Base-by-base conservation (phyloP, 176 grass and related monocot species). In the Bothriochloa decipiens region DNA sequence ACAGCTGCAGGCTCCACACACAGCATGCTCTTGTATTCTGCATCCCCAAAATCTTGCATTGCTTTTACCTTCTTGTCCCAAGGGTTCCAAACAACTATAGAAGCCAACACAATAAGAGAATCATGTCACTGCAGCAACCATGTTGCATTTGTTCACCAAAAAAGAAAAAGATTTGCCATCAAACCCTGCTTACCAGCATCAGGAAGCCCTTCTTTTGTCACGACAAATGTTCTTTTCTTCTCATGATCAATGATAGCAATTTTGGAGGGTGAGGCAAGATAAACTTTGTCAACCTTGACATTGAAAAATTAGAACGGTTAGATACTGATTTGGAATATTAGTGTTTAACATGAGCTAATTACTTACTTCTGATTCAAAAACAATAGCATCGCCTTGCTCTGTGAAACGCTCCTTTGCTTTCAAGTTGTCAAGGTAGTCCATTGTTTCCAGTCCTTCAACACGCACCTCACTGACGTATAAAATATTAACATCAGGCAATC, bases 191-290 rank as follows among this genome's bases (percentile, higher is more conserved):
- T 86, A 97, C 94, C 94, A 70, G 87, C 86, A 90, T 97, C 94
- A 13, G 89, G 91, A 66, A 97, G 94, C 27, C 94, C 94, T 71
- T 94, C 91, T 88, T 97, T 97, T 33, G 68, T 81, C 79, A 97
- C 40, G 3, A 92, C 94, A 81, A 90, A 97, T 64, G 94, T 97
- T 52, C 91, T 88, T 90, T 89, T 97, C 94, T 90, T 97, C 74
- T 93, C 87, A 72, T 97, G 94, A 69, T 97, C 94, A 72, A 97
- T 93, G 77, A 97, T 94, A 70, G 94, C 94, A 84, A 97, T 89
- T 87, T 97, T 97, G 26, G 71, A 79, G 7, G 91, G 94, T 42
- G 94, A 82, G 29, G 81, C 69, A 72, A 97, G 75, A 79, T 97
- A 97, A 81, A 91, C 83, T 80, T 94, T 97, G 77, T 97, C 89